These are phyloP conservation scores for Carallia pectinifolia DNA, from an alignment of 345 rosid species.

Conservation along the genomic window DNA sequence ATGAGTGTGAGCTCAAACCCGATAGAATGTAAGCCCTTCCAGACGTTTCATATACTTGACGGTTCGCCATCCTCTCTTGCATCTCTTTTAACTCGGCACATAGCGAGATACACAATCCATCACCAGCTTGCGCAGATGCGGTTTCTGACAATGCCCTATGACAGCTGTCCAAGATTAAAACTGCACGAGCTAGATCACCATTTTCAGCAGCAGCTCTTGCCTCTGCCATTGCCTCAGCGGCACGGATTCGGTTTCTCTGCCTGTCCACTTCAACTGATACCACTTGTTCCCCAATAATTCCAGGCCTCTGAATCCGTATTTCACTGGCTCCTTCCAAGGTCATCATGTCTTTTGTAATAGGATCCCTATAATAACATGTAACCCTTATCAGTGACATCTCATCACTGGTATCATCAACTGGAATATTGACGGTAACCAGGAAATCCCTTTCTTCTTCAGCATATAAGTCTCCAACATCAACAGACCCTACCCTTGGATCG, in stretches of 20 bases:
- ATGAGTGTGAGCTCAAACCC: conserved; percentile 93
- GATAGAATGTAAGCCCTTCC: conserved; percentile 94
- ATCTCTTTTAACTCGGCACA: conserved; percentile 87
- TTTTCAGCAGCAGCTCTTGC: conserved; percentile 79
- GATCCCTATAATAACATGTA: conserved; percentile 67
- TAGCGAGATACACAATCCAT: conserved; percentile 65
- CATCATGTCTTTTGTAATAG: conserved; percentile 55
- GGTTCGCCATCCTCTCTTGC: conserved; percentile 92
- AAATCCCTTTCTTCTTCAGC: conserved; percentile 95
- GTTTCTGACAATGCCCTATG: conserved; percentile 54
- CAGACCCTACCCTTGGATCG: conserved; percentile 46
- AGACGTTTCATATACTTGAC: conserved; percentile 78
- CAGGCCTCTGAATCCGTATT: conserved; percentile 59
- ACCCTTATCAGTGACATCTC: conserved; percentile 61
- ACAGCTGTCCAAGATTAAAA: conserved; percentile 57
- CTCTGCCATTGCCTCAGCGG: conserved; percentile 79
- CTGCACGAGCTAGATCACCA: conserved; percentile 67
- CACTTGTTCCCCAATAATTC: conserved; percentile 35
- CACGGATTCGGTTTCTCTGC: conserved; percentile 76
- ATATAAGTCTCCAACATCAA: conserved; percentile 79
- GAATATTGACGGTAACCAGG: conserved; percentile 66
- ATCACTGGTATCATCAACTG: conserved; percentile 37
- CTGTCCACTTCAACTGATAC: conserved; percentile 83
- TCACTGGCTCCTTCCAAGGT: conserved; percentile 41
- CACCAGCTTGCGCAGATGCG: conserved; percentile 57